Evolutionary conservation across 371 early-diverging fungal genomes (phyloP), one percentile per base, ranked within the genome.

Genomic region (Rhizopus sp.): DNA sequence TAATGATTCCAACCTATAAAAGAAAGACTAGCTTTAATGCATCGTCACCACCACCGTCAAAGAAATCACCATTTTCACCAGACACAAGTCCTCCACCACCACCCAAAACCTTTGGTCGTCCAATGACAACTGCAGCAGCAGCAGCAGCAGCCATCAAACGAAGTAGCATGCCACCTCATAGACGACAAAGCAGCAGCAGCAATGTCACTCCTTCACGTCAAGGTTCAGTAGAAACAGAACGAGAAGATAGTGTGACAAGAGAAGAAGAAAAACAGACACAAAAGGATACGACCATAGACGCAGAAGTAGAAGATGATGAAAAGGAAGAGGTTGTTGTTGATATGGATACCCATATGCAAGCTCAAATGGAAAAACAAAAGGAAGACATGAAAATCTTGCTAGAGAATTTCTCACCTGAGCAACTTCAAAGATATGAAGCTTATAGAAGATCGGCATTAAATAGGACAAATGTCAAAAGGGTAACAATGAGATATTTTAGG

Each of bases 361-460:
- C 75, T 23, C 76, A 75, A 58, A 73, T 75, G 70, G 79, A 75
- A 56, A 72, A 75, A 33, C 64, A 68, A 29, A 78, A 78, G 37
- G 76, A 78, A 46, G 79, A 78, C 34, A 78, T 78, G 79, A 78
- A 73, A 66, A 75, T 87, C 9, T 60, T 95, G n/a, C 68, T 94
- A 35, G 91, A 92, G 42, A 81, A 86, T 32, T 90, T 98, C 61
- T 78, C 85, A 2, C 87, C 85, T 0, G 93, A 93, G 23, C 93
- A 95, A 63, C 66, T 90, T 44, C 86, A 88, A 53, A 77, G 98
- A 40, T 97, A 96, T 68, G 96, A 94, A 70, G 92, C 84, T 4
- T 99, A 92, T 69, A 80, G 97, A 51, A 78, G 94, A 46, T 86
- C 95, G 0, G 89, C 89, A 7, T 84, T 99, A 35, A 91, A 92